Base-by-base conservation (phyloP, 2,329 filamentous ascomycete genomes). In the Fusarium sp. region DNA sequence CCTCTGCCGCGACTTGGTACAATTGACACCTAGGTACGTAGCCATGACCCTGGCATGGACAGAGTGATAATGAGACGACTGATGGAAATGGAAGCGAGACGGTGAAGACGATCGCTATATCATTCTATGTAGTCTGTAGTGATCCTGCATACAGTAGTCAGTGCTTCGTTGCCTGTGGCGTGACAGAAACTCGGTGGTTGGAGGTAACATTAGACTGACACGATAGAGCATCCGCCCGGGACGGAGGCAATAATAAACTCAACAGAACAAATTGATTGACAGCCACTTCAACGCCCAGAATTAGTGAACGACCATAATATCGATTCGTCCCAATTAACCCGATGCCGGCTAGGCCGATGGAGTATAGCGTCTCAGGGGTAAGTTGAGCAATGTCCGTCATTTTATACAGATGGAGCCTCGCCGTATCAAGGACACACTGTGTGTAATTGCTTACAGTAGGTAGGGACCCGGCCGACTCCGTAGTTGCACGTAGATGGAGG, bases 211-310 rank as follows among this genome's bases (percentile, higher is more conserved):
- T 27, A 38, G 31, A 49, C 33, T 41, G 46, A 41, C 38, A 57
- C 39, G 51, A 49, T 49, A 59, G 29, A 43, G 54, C 56, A 44
- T 55, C 49, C 8, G 48, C 49, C 49, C 8, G 23, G 23, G 23
- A 25, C 23, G 8, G 23, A 25, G 23, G 23, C 23, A 25, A 25
- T 25, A 43, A 49, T 33, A 61, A 60, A 32, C 49, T 37, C 29
- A 58, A 53, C 53, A 60, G 21, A 48, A 61, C 63, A 65, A 65
- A 67, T 68, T 52, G 69, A 67, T 68, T 52, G 69, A 53, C 47
- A 62, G 36, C 53, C 38, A 44, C 61, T 25, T 25, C 31, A 61
- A 44, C 25, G 32, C 23, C 32, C 31, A 36, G 32, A 61, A 45
- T 23, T 57, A 50, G 55, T 32, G 45, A 50, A 50, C 19, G 33